Base-by-base conservation (phyloP, 2,329 filamentous ascomycete species). In the Penicillium sp. region DNA sequence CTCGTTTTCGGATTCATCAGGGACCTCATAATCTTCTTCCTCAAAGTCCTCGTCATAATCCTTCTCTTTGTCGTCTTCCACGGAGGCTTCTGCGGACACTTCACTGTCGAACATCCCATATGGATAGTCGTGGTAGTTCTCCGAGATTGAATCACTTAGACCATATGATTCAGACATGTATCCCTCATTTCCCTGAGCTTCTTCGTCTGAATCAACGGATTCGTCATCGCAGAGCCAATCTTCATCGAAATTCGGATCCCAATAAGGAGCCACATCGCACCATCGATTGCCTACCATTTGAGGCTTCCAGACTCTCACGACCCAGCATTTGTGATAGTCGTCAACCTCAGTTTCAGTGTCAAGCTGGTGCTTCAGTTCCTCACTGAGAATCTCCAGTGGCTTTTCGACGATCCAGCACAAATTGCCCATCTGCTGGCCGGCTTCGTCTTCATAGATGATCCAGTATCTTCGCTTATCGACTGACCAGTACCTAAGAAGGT, bases 181-280 rank as follows among this genome's bases (percentile, higher is more conserved):
- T 2, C 11, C 50, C 5, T 56, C 48, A 2, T 22, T 20, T n/a
- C 24, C 26, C 26, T 35, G 20, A 5, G n/a, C 42, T 7, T 39
- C 31, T 34, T 57, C 52, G 29, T 39, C 40, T 35, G 52, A 53
- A 51, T 55, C 35, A 34, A 52, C 24, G 13, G 58, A 55, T 5
- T 59, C 49, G 11, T 57, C 55, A 20, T 54, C 57, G 10, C 42
- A 46, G 20, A 44, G 51, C n/a, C 49, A 50, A 13, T 50, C 43
- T 40, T 49, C 44, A n/a, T 63, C 56, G 45, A 58, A 62, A 18
- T 42, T 45, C 32, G 59, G 58, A 42, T 60, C 52, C 43, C 44
- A 44, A 34, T 56, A 57, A 16, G 55, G 55, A 14, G 46, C 22
- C 4, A 18, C 20, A 16, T 55, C 45, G 39, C 45, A 45, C 32